Conservation (phyloP, 2,329 filamentous ascomycete species). For the Clarireedia hainanense region DNA sequence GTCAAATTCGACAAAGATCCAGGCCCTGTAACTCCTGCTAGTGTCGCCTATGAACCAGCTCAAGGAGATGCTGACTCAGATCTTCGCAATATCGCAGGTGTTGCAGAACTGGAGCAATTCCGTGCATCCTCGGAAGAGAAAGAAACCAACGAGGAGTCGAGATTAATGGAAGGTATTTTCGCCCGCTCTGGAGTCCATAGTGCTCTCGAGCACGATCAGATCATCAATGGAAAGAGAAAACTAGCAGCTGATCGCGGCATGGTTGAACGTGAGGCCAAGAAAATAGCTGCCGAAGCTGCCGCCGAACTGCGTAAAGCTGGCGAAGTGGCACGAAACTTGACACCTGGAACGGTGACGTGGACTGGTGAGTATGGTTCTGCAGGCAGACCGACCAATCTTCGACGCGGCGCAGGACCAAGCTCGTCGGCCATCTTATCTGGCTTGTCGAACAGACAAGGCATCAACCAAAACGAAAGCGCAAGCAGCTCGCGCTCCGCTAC, state of each 20-base stretch:
- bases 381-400: constrained; percentile 54
- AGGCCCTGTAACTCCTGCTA: constrained; percentile 19
- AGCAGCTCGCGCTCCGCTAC: constrained; percentile 41
- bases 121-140: constrained; percentile 39
- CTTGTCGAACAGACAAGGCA: constrained; percentile 46
- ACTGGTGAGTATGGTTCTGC: constrained; percentile 76
- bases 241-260: constrained; percentile 68
- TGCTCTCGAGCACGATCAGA: constrained; percentile 88
- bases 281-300: constrained; percentile 70
- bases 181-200: constrained; percentile 78
- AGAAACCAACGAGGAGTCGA: constrained; percentile 51
- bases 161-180: constrained; percentile 85
- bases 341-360: constrained; percentile 86
- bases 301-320: constrained; percentile 65
- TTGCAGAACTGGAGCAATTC: constrained; percentile 59
- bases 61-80: constrained; percentile 33
- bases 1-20: constrained; percentile 49
- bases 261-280: constrained; percentile 73
- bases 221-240: constrained; percentile 68
- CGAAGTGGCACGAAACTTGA: constrained; percentile 62
- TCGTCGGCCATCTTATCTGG: constrained; percentile 49
- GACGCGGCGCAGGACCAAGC: constrained; percentile 41
- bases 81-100: constrained; percentile 47
- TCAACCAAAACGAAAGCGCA: constrained; percentile 32
- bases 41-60: not conserved